Evolutionary conservation across 2,329 filamentous ascomycete species (phyloP).

Genomic region (Pyrenochaeta sp.): DNA sequence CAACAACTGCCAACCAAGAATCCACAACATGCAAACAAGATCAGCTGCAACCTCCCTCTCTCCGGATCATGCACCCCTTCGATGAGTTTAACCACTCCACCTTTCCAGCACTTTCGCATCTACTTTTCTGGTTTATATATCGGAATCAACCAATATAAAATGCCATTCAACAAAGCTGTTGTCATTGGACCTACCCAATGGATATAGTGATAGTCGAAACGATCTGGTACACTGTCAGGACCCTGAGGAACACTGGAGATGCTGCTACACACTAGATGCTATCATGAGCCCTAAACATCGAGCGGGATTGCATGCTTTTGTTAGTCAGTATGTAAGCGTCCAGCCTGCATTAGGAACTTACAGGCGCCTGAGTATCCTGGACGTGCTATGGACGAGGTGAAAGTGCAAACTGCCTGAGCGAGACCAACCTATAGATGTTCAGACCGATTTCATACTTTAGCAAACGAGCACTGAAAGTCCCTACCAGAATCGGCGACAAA

Average conservation of each 20-base stretch:
- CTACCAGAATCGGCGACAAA: slow-evolving; percentile 59
- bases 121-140: slow-evolving; percentile 24
- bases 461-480: slow-evolving; percentile 17
- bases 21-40: too few relatives aligned
- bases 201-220: slow-evolving; percentile 45
- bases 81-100: too few relatives aligned
- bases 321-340: neutral
- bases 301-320: slow-evolving; percentile 44
- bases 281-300: slow-evolving; percentile 49
- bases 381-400: slow-evolving; percentile 35
- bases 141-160: slow-evolving; percentile 39
- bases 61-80: too few relatives aligned
- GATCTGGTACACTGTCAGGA: slow-evolving; percentile 18
- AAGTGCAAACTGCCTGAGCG: slow-evolving; percentile 35
- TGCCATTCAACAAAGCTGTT: slow-evolving; percentile 42
- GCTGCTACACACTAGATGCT: slow-evolving; percentile 9
- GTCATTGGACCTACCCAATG: slow-evolving; percentile 43
- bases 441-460: too few relatives aligned
- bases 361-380: slow-evolving; percentile 45
- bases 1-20: too few relatives aligned
- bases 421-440: slow-evolving; percentile 25
- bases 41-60: too few relatives aligned
- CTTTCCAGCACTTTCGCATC: neutral
- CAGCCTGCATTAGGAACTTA: slow-evolving; percentile 16
- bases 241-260: slow-evolving; percentile 11